A percentile compares a stretch with the other conserved stretches of the same genome.
phyloP scores from a whole-genome alignment of 257 asterid genomes.

The Mentha longifolia region DNA sequence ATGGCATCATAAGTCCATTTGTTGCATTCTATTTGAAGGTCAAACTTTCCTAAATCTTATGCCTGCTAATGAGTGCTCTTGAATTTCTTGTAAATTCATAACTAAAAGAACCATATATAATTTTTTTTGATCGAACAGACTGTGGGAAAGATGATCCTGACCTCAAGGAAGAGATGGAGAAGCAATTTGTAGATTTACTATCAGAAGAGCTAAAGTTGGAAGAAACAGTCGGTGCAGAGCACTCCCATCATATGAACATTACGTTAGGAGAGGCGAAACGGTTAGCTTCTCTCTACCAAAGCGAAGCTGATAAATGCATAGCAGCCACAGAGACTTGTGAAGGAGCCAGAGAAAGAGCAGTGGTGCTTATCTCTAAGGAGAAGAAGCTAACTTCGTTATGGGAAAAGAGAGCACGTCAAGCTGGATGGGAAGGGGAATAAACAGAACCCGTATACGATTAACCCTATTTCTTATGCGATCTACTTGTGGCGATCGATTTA shows the following conservation, averaged over 20 bases:
- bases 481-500: slow-evolving; percentile 11
- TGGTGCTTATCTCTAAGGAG: slow-evolving; percentile 69
- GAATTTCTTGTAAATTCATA: slow-evolving; percentile 11
- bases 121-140: slow-evolving; percentile 45
- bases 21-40: background rate
- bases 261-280: slow-evolving; percentile 84
- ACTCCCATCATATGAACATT: slow-evolving; percentile 76
- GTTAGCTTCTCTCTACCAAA: slow-evolving; percentile 79
- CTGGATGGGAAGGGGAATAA: slow-evolving; percentile 83
- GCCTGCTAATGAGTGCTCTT: background rate
- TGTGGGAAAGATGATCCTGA: slow-evolving; percentile 97
- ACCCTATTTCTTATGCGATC: slow-evolving; percentile 8
- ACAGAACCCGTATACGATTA: background rate
- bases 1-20: background rate
- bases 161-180: slow-evolving; percentile 92
- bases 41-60: slow-evolving; percentile 1
- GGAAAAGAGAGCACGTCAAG: slow-evolving; percentile 86
- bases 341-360: slow-evolving; percentile 81
- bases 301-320: slow-evolving; percentile 89
- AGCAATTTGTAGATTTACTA: slow-evolving; percentile 80
- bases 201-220: slow-evolving; percentile 92
- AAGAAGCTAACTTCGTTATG: slow-evolving; percentile 70
- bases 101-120: background rate
- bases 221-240: slow-evolving; percentile 69
- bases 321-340: slow-evolving; percentile 93